phyloP scores from a whole-genome alignment of 495 filamentous ascomycete genomes.

The Penicillium manginii region DNA sequence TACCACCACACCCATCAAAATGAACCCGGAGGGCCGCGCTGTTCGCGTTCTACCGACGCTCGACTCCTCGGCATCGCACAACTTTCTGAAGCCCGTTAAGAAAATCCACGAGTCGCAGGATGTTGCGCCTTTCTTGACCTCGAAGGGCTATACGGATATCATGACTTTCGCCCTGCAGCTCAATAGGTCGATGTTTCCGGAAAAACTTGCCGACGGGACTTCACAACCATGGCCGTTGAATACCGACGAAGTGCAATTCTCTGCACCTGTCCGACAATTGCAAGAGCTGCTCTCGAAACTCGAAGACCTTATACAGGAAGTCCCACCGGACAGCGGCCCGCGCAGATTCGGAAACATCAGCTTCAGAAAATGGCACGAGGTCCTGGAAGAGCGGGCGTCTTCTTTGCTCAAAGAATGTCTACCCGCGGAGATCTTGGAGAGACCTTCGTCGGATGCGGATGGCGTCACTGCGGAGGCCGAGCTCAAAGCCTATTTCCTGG shows the following conservation, averaged over 20 bases:
- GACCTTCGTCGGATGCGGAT: conserved; percentile 22
- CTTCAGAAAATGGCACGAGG: conserved; percentile 79
- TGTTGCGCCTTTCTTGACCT: conserved; percentile 74
- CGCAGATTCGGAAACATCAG: conserved; percentile 89
- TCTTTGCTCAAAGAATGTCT: conserved; percentile 66
- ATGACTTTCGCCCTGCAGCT: conserved; percentile 86
- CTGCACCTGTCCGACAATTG: conserved; percentile 65
- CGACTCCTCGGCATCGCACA: conserved; percentile 32
- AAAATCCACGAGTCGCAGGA: conserved; percentile 80
- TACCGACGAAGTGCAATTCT: conserved; percentile 52
- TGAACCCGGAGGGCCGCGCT: conserved; percentile 27
- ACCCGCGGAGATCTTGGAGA: conserved; percentile 53
- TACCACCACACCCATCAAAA: conserved; percentile 17
- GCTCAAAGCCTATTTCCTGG: conserved; percentile 78
- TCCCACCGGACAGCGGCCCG: conserved; percentile 82
- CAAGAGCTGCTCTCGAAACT: conserved; percentile 63
- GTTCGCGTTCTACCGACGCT: conserved; percentile 37
- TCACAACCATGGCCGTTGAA: conserved; percentile 59
- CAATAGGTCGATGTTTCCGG: conserved; percentile 83
- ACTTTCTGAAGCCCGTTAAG: conserved; percentile 56
- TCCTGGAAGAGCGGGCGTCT: conserved; percentile 62
- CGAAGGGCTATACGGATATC: conserved; percentile 83
- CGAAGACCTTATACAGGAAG: conserved; percentile 70
- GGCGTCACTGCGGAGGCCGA: conserved; percentile 60
- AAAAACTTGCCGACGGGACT: conserved; percentile 40